phyloP scores from a whole-genome alignment of 352 stramenopile genomes.

The Globisporangium uncinulatum region DNA sequence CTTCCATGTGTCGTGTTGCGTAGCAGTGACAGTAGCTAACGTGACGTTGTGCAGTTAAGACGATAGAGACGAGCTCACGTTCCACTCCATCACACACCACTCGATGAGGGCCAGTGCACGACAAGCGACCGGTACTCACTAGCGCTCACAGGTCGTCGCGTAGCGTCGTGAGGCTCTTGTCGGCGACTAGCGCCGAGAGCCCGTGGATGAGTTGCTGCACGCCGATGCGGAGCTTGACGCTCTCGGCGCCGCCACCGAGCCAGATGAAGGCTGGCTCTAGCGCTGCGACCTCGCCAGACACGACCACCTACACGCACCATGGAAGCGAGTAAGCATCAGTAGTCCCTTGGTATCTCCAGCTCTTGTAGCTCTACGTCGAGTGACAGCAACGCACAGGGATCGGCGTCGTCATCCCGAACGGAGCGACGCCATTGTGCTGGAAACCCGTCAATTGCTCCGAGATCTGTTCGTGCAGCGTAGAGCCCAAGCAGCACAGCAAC shows the following conservation, averaged over 20 bases:
- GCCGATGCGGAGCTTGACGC: slow-evolving; percentile 73
- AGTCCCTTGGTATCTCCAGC: no score
- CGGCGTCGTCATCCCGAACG: slow-evolving; percentile 68
- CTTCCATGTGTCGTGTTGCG: not conserved
- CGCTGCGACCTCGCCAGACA: slow-evolving; percentile 47
- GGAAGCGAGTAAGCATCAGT: not conserved
- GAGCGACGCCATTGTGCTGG: slow-evolving; percentile 76
- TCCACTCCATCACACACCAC: not conserved
- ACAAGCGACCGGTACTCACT: not conserved
- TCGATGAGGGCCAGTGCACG: not conserved
- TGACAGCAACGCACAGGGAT: slow-evolving; percentile 41
- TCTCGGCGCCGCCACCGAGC: slow-evolving; percentile 71
- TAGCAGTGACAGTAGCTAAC: not conserved
- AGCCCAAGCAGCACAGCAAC: no score
- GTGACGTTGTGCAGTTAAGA: not conserved
- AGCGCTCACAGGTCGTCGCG: slow-evolving; percentile 16
- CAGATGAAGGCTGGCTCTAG: slow-evolving; percentile 64
- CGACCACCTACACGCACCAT: slow-evolving; percentile 43
- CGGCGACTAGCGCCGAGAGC: slow-evolving; percentile 45
- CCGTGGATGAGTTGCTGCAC: slow-evolving; percentile 54
- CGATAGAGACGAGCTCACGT: not conserved
- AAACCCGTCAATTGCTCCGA: slow-evolving; percentile 81
- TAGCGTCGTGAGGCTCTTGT: slow-evolving; percentile 47
- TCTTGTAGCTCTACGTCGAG: not conserved
- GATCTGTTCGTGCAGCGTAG: slow-evolving; percentile 16